These are phyloP conservation scores for Fraxinus angustifolia DNA, from an alignment of 305 asterid genomes.

Conservation along the genomic window DNA sequence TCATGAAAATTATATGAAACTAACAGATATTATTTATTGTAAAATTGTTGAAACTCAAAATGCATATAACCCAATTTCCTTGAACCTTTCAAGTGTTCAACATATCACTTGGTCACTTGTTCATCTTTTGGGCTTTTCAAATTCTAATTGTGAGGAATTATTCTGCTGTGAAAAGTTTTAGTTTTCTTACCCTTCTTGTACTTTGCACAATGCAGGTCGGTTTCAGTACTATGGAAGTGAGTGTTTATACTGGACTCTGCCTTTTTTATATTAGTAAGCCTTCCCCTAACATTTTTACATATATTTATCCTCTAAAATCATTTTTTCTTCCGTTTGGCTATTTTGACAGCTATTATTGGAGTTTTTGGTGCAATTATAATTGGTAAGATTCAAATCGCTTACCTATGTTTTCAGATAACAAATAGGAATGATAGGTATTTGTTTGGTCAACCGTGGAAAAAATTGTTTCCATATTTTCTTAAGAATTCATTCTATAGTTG, in stretches of 20 bases:
- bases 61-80: not conserved
- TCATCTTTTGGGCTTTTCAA: not conserved
- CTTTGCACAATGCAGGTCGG: constrained; percentile 51
- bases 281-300: constrained; percentile 13
- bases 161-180: not conserved
- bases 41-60: not conserved
- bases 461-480: not conserved
- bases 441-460: not conserved
- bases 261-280: constrained; percentile 7
- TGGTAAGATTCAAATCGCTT: constrained; percentile 33
- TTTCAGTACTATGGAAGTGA: constrained; percentile 34
- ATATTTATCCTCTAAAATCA: constrained; percentile 7
- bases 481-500: not conserved
- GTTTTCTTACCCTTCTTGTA: constrained; percentile 30
- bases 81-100: not conserved
- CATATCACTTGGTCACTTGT: not conserved
- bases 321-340: not conserved
- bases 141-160: not conserved
- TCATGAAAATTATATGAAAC: not conserved
- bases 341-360: constrained; percentile 31
- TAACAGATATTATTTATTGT: not conserved
- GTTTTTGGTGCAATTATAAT: constrained; percentile 19
- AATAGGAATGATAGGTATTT: not conserved
- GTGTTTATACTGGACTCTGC: constrained; percentile 19
- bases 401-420: not conserved